Conservation (phyloP, 2,329 filamentous ascomycete species). For the Cercospora sesami region DNA sequence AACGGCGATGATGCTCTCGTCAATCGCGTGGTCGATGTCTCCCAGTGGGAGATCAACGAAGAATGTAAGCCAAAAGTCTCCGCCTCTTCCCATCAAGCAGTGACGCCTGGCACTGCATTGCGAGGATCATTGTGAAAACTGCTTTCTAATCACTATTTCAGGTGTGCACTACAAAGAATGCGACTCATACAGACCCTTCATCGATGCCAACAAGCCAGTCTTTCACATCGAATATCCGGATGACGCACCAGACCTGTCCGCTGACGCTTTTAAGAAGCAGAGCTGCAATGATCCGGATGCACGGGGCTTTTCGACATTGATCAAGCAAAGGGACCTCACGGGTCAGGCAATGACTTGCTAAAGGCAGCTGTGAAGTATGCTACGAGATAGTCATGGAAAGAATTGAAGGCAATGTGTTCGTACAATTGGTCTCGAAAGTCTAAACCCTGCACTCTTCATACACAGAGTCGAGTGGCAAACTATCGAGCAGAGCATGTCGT, state of each 20-base stretch:
- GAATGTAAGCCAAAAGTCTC: background rate
- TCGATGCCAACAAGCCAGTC: slow-evolving; percentile 63
- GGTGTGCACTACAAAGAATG: slow-evolving; percentile 55
- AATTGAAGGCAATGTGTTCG: background rate
- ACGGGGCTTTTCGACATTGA: slow-evolving; percentile 60
- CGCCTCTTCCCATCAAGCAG: background rate
- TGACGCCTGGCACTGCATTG: background rate
- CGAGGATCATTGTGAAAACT: too few species aligned
- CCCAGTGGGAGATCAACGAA: slow-evolving; percentile 38
- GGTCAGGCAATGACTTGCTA: slow-evolving; percentile 48
- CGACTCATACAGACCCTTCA: slow-evolving; percentile 58
- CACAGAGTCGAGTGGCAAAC: background rate
- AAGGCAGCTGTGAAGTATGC: background rate
- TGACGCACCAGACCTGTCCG: background rate
- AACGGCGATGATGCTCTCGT: slow-evolving; percentile 65
- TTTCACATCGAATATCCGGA: slow-evolving; percentile 73
- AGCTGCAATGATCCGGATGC: slow-evolving; percentile 43
- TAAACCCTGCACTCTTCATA: background rate
- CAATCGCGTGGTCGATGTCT: slow-evolving; percentile 59
- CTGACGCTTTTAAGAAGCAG: slow-evolving; percentile 33
- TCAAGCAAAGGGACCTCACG: slow-evolving; percentile 66
- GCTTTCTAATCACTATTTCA: background rate
- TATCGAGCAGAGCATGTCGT: background rate
- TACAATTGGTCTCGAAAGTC: background rate
- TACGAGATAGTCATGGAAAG: background rate